Percentiles rank a stretch among this genome's conserved stretches.
Evolutionary conservation across 495 filamentous ascomycete genomes (phyloP).

Genomic region (Penicillium dipodomyicola): DNA sequence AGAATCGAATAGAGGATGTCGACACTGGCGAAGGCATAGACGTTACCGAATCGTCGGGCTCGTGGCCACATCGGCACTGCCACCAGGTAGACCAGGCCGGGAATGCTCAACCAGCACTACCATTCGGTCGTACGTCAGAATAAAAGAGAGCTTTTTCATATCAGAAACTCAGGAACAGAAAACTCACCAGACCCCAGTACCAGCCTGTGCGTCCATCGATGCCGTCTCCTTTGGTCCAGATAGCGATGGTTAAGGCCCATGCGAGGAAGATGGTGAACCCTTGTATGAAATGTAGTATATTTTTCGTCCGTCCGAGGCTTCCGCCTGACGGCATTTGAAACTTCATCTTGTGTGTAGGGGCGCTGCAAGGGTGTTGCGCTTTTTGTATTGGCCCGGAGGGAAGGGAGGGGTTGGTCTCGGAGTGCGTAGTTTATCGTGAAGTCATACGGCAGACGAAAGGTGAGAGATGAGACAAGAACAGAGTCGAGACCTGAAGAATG

Average conservation of each 20-base stretch:
- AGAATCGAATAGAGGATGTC: conserved; percentile 72
- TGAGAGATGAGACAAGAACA: conserved; percentile 5
- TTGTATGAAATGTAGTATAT: conserved; percentile 55
- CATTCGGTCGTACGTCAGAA: conserved; percentile 17
- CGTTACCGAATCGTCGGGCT: conserved; percentile 73
- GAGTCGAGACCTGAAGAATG: conserved; percentile 7
- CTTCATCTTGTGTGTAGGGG: conserved; percentile 26
- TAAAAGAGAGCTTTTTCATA: not conserved
- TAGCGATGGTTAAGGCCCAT: conserved; percentile 69
- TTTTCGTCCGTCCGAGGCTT: conserved; percentile 47
- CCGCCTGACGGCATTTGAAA: conserved; percentile 33
- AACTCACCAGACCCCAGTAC: conserved; percentile 74
- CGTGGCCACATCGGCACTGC: conserved; percentile 84
- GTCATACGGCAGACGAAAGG: conserved; percentile 2
- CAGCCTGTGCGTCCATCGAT: conserved; percentile 70
- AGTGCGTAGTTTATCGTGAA: conserved; percentile 6
- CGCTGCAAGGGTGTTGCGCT: conserved; percentile 28
- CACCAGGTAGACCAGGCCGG: conserved; percentile 77
- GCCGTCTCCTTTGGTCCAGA: conserved; percentile 60
- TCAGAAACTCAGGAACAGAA: not conserved
- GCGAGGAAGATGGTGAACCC: conserved; percentile 64
- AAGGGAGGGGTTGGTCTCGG: conserved; percentile 6
- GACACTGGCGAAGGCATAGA: conserved; percentile 74
- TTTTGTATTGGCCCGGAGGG: conserved; percentile 13
- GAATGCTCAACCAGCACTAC: conserved; percentile 83